Base-by-base conservation (phyloP, 148 eudicot species). In the Dysphania ambrosioides region DNA sequence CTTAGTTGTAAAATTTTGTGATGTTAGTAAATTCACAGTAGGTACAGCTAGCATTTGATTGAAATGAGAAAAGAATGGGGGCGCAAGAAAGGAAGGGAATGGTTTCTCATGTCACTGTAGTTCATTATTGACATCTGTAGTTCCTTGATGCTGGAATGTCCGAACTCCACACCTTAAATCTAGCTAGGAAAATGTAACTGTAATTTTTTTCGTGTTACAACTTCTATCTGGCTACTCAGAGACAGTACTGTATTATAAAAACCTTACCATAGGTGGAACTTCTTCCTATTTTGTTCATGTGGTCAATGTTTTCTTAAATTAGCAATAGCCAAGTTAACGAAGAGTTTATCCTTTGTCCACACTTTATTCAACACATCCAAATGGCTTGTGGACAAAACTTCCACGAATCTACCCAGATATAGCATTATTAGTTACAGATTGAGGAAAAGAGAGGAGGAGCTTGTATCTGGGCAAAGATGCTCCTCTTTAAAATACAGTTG, bases 101-200 rank as follows among this genome's bases (percentile, higher is more conserved):
- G 36, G 36, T 38, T 77, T 63, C 68, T 76, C 30, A 24, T 58
- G 58, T 71, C 49, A 40, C 53, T 75, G 32, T 11, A 66, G 72
- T 68, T 75, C 23, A 11, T 41, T 31, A 34, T 76, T 68, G 53
- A 12, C 62, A 57, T 59, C 66, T 42, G 41, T 59, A 26, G 35
- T 18, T 66, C 62, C 41, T 42, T 60, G 61, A 32, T 38, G 61
- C 51, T 62, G 69, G 47, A 26, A 57, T 24, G 44, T 35, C 67
- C 6, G 15, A n/a, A 62, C 5, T 65, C 21, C 11, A 38, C 27
- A 65, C 27, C 68, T 65, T 59, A 26, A 16, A 8, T 19, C 19
- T 35, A 57, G 21, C 58, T 16, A 24, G 42, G 49, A 15, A 57
- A 36, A 57, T 72, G 74, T 34, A 19, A 12, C 68, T 65, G 44